These are phyloP conservation scores for Diaporthe ilicicola DNA, from an alignment of 2,329 filamentous ascomycete species.

Conservation along the genomic window DNA sequence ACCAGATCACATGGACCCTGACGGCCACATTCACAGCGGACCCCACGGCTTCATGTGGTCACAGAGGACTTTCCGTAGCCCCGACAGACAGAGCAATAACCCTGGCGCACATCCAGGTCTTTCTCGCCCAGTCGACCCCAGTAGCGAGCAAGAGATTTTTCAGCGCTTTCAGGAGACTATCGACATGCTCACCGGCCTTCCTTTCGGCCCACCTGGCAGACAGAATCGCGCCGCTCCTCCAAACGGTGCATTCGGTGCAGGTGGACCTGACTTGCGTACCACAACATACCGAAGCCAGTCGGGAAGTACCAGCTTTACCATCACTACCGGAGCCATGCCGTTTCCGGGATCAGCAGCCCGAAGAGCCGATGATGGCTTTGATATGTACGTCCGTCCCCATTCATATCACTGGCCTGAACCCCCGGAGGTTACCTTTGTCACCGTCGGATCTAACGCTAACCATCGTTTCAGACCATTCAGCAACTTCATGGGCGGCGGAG, in stretches of 20 bases:
- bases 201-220: constrained; percentile 40
- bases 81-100: constrained; percentile 9
- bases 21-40: constrained; percentile 42
- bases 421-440: constrained; percentile 31
- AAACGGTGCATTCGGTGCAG: background rate
- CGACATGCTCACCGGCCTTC: constrained; percentile 50
- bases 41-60: constrained; percentile 52
- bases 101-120: constrained; percentile 2
- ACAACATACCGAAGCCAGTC: constrained; percentile 26
- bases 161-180: constrained; percentile 47
- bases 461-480: constrained; percentile 53
- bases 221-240: constrained; percentile 17
- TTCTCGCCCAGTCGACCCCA: constrained; percentile 34
- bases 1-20: constrained; percentile 51
- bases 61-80: constrained; percentile 42
- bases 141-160: constrained; percentile 48
- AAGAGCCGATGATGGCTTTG: constrained; percentile 54
- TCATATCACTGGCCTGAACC: constrained; percentile 23
- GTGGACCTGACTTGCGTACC: constrained; percentile 9
- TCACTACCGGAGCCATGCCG: constrained; percentile 29
- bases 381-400: constrained; percentile 52
- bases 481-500: constrained; percentile 50
- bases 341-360: background rate
- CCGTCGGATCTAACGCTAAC: constrained; percentile 43
- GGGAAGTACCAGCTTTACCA: constrained; percentile 28